Evolutionary conservation across 441 rosid genomes (phyloP), one percentile per base, ranked within the genome.

Genomic region (Pelargonium citronellum): DNA sequence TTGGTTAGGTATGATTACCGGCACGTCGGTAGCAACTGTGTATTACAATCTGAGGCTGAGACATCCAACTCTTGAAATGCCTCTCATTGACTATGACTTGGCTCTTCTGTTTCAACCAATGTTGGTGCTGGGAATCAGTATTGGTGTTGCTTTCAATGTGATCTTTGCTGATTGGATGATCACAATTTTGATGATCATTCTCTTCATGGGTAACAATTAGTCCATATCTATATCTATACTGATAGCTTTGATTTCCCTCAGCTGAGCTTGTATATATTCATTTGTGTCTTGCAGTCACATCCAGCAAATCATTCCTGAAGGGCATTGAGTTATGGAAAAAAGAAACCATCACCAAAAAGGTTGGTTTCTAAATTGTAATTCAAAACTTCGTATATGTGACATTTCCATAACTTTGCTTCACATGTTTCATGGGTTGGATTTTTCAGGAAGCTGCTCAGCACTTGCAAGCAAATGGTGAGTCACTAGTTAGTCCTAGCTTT

Each of bases 121-220:
- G 94, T 81, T 89, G 1, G 85, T 89, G 88, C 82, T 89, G 11
- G 94, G 94, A 37, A 89, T 89, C 70, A 89, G 94, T 63, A 16
- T 87, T 74, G 94, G 94, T 2, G 94, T 89, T 51, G 78, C 88
- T 30, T 87, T 85, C 73, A 87, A 89, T 44, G 89, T 87, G 30
- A 71, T 89, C 46, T 89, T 89, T 61, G 86, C 91, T 0, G 90
- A 89, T 71, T 87, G 91, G 94, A 78, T 89, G 94, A 89, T 89
- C 55, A 89, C 94, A 2, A 75, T 89, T 73, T 76, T 88, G 47
- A 88, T 87, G 68, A 88, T 87, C 68, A 19, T 87, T 79, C 91
- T 88, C 67, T 88, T 88, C 78, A 20, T 88, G 30, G 89, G 93
- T 88, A 81, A 67, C 30, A 8, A 9, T 53, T 39, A 7, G 13